Evolutionary conservation across 495 filamentous ascomycete genomes (phyloP).

Genomic region (Aspergillus haitiensis): DNA sequence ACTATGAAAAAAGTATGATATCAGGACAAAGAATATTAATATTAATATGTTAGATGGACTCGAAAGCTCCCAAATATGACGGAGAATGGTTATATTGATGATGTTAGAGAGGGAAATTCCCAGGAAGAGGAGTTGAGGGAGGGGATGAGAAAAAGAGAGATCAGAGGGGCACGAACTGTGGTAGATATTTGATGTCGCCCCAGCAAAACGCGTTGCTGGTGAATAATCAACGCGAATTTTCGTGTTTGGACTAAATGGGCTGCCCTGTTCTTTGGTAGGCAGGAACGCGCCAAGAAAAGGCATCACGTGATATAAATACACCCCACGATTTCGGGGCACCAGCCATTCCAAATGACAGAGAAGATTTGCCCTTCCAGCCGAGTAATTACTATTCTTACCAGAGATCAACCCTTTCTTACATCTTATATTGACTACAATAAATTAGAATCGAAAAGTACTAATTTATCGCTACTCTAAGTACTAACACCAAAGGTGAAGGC

Average conservation of each 20-base stretch:
- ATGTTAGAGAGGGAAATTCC: slow-evolving; percentile 20
- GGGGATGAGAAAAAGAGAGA: slow-evolving; percentile 35
- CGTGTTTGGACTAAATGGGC: slow-evolving; percentile 40
- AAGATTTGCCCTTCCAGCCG: too few relatives aligned
- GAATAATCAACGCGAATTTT: slow-evolving; percentile 40
- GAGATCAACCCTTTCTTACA: too few relatives aligned
- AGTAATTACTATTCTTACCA: too few relatives aligned
- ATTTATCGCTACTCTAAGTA: too few relatives aligned
- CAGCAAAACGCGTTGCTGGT: slow-evolving; percentile 39
- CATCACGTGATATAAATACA: not conserved
- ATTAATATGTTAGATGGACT: slow-evolving; percentile 14
- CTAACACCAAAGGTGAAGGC: not conserved
- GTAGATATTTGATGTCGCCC: slow-evolving; percentile 42
- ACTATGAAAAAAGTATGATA: slow-evolving; percentile 17
- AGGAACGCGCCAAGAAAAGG: slow-evolving; percentile 9
- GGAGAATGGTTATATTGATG: slow-evolving; percentile 14
- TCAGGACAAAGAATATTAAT: slow-evolving; percentile 17
- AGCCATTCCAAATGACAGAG: too few relatives aligned
- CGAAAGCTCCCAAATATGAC: slow-evolving; percentile 16
- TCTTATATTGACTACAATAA: too few relatives aligned
- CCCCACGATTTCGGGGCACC: too few relatives aligned
- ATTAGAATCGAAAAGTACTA: too few relatives aligned
- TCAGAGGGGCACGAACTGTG: slow-evolving; percentile 36
- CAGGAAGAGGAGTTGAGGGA: slow-evolving; percentile 23
- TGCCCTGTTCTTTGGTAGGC: slow-evolving; percentile 17